Evolutionary conservation across 2,329 filamentous ascomycete species (phyloP), one percentile per base, ranked within the genome.

Genomic region (Gyromitra esculenta): DNA sequence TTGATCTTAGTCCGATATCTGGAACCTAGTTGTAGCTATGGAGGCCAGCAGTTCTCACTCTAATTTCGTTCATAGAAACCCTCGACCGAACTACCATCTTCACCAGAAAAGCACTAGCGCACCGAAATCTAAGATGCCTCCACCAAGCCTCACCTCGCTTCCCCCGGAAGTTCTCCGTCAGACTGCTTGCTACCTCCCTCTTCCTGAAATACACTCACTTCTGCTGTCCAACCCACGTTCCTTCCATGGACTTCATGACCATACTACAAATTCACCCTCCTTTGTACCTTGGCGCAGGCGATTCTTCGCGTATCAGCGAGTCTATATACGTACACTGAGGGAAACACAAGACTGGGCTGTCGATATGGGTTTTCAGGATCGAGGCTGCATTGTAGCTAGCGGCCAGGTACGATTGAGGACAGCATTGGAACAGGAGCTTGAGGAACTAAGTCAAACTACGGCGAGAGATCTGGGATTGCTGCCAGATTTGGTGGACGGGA

Each of bases 201-300:
- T 74, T n/a, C 45, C 65, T 15, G 39, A 50, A 21, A 39, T 69
- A 43, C 39, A 7, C 41, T 56, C 48, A 5, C 57, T 70, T 5
- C 21, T 75, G 7, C 21, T 75, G 9, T 48, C 56, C 8, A 56
- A 67, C 39, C 64, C 65, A 25, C 39, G 48, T n/a, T 57, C 15
- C n/a, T 70, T 75, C n/a, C 25, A 43, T n/a, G n/a, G 8, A n/a
- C 57, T 75, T 18, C 41, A 50, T 21, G 25, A 1, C 5, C 15
- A 70, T 37, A 75, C 56, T 13, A 57, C 37, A n/a, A 4, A n/a
- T 37, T 74, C 64, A 8, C 9, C 3, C 3, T 74, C 63, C 5
- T 74, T 74, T 25, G 56, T 39, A 6, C 65, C 65, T 18, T 75
- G 72, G 64, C 57, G 72, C 37, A 69, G 50, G 65, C 56, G 50